These are phyloP conservation scores for Baorangia bicolor DNA, from an alignment of 768 basidiomycete species.

Conservation along the genomic window DNA sequence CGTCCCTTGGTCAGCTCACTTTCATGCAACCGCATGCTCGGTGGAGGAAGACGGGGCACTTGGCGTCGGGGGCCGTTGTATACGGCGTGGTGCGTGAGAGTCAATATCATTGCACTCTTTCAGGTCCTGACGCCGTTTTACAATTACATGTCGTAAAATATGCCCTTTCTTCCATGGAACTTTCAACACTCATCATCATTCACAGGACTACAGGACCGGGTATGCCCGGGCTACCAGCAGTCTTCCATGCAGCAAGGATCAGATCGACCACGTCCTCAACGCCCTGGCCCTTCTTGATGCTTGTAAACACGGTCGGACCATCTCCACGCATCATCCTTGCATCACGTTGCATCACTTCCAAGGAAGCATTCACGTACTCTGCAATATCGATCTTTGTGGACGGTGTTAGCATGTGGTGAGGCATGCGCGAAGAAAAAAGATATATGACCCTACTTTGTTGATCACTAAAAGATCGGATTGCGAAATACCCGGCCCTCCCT, in stretches of 20 bases:
- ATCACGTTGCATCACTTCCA: constrained; percentile 93
- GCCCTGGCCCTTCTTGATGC: constrained; percentile 74
- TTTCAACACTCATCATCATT: constrained; percentile 8
- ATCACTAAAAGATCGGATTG: constrained; percentile 93
- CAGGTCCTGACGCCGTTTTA: constrained; percentile 4
- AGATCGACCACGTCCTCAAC: constrained; percentile 81
- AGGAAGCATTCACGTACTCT: constrained; percentile 86
- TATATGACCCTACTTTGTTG: constrained; percentile 68
- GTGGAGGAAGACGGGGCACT: not conserved
- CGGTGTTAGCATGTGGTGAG: not conserved
- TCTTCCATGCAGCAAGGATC: constrained; percentile 85
- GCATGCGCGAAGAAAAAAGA: not conserved
- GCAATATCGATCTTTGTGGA: constrained; percentile 82
- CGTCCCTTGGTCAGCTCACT: constrained; percentile 7
- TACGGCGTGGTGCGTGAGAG: constrained; percentile 8
- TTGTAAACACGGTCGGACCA: constrained; percentile 91
- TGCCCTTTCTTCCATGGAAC: not conserved
- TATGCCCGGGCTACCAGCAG: constrained; percentile 71
- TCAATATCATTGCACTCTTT: not conserved
- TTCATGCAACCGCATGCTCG: not conserved
- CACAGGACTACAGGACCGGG: constrained; percentile 36
- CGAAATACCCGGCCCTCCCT: constrained; percentile 97
- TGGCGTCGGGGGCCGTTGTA: not conserved
- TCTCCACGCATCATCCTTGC: constrained; percentile 91
- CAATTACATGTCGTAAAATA: constrained; percentile 7